Percentiles rank a stretch among this genome's conserved stretches.
Evolutionary conservation across 176 grass and related monocot genomes (phyloP).

Genomic region (Cymbopogon citratus): DNA sequence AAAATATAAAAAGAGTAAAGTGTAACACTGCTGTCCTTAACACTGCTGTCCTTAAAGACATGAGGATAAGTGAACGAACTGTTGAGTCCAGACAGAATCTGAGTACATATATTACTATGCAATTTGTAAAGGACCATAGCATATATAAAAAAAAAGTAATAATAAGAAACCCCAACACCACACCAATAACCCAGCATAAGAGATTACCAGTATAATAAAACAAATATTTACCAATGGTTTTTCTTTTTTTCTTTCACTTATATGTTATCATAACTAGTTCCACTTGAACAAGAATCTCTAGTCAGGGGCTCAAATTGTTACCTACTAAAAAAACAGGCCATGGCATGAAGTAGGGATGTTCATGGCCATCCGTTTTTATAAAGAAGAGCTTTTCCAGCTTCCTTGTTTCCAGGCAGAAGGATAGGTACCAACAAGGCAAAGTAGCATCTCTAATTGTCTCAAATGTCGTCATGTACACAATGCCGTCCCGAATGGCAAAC

Average conservation of each 20-base stretch:
- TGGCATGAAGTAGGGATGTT: neutral
- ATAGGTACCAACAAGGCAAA: neutral
- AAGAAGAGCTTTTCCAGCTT: neutral
- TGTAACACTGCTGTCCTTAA: too few species aligned
- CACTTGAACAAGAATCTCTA: neutral
- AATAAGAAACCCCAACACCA: too few species aligned
- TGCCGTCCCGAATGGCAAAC: neutral
- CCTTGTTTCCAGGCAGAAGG: slow-evolving; percentile 6
- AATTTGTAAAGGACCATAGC: too few species aligned
- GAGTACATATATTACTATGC: too few species aligned
- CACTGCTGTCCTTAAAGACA: too few species aligned
- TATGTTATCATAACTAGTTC: neutral
- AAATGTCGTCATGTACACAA: neutral
- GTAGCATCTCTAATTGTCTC: neutral
- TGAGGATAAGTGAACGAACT: neutral
- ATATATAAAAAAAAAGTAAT: neutral
- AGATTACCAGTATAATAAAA: neutral
- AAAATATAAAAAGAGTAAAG: neutral
- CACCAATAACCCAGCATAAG: neutral
- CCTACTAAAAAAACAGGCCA: slow-evolving; percentile 5
- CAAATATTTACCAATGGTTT: neutral
- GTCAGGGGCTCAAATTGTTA: neutral
- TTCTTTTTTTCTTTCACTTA: neutral
- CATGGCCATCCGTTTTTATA: neutral
- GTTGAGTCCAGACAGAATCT: neutral